Evolutionary conservation across 2,329 filamentous ascomycete species (phyloP), one percentile per base, ranked within the genome.

Genomic region (Chrysosporium keratinophilum): DNA sequence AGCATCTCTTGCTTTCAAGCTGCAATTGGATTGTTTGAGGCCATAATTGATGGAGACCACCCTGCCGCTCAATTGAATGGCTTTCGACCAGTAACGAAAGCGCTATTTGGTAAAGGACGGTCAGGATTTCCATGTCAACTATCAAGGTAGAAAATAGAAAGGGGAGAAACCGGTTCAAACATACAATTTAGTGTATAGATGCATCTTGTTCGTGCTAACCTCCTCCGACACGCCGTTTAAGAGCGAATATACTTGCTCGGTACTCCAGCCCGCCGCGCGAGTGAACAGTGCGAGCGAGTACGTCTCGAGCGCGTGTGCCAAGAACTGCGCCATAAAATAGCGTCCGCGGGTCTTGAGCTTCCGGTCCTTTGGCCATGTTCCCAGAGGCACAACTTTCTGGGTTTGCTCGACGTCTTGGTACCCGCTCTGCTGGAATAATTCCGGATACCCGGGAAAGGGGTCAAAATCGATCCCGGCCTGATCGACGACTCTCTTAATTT

Each of bases 261-360:
- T 49, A 14, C 52, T 57, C 60, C 62, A 65, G 9, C 61, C 60
- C 3, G 63, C 62, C 37, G 49, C 56, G 4, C 63, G 61, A 5
- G 60, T 64, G 43, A 65, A 64, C n/a, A 65, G 37, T 10, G 64
- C 60, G 7, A 62, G 52, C 1, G 62, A 60, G 39, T 63, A 65
- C 31, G 62, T 62, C 40, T 65, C 64, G 12, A 65, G 51, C 1
- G 59, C 64, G 10, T 60, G 54, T 5, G 62, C 60, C 7, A 60
- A 34, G n/a, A 64, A 55, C 40, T 65, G 63, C 0, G 57, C 56
- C 31, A 63, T 58, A 42, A 65, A 64, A 51, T 59, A 65, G 2
- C 52, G 56, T 17, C 61, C 58, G 9, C 56, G 51, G 9, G 37
- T 46, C 37, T 59, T 59, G 11, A 59, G 46, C 23, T 50, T 54